Evolutionary conservation across 1,284 basidiomycete species (phyloP).

Genomic region (Anthracocystis setariae): DNA sequence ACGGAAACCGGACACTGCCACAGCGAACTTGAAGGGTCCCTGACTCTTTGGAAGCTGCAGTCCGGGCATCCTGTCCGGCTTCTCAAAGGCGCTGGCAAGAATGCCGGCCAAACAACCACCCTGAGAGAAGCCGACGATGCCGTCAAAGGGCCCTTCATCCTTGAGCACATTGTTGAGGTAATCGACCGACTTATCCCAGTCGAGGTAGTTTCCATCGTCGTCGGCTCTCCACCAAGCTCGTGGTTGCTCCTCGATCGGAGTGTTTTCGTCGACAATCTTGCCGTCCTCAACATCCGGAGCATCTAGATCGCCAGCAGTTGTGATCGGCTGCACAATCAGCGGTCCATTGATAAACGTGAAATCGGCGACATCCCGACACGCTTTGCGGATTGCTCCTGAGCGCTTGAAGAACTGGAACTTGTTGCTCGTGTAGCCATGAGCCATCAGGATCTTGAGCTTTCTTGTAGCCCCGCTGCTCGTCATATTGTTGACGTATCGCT

Average conservation of each 20-base stretch:
- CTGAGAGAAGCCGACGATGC: conserved; percentile 63
- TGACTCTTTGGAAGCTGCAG: conserved; percentile 40
- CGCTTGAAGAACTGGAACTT: conserved; percentile 55
- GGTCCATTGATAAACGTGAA: conserved; percentile 64
- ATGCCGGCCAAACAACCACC: conserved; percentile 59
- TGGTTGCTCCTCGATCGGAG: conserved; percentile 65
- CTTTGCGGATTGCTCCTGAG: conserved; percentile 60
- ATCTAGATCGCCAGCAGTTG: conserved; percentile 52
- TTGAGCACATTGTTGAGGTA: conserved; percentile 54
- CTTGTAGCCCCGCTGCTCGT: conserved; percentile 24
- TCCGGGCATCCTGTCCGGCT: conserved; percentile 51
- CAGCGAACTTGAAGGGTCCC: conserved; percentile 56
- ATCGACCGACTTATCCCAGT: conserved; percentile 55
- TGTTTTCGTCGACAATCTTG: conserved; percentile 46
- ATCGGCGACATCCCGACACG: conserved; percentile 62
- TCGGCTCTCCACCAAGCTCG: conserved; percentile 64
- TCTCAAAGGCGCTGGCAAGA: conserved; percentile 60
- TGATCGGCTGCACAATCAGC: conserved; percentile 60
- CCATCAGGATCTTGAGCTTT: conserved; percentile 60
- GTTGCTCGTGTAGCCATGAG: conserved; percentile 66
- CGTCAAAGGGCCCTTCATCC: conserved; percentile 64
- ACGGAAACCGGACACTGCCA: conserved; percentile 63
- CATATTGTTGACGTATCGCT: conserved; percentile 8
- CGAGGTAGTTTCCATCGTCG: conserved; percentile 53
- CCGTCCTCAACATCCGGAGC: conserved; percentile 52